These are phyloP conservation scores for Cystobasidium pallidum DNA, from an alignment of 1,284 basidiomycete genomes.

Conservation along the genomic window DNA sequence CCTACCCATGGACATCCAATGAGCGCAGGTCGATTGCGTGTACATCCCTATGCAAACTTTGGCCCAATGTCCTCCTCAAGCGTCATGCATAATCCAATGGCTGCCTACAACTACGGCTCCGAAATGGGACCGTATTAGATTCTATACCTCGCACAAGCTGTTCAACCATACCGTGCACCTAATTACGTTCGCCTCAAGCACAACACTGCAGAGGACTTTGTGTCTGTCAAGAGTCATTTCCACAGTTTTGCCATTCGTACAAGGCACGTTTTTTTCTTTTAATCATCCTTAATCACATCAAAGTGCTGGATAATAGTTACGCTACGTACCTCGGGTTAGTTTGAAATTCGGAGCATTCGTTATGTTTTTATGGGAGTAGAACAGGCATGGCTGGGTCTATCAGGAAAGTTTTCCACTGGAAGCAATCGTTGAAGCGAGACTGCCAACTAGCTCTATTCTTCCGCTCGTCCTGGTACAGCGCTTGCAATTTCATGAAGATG, in stretches of 20 bases:
- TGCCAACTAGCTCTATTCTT: too few relatives aligned
- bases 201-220: neutral
- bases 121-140: conserved; percentile 6
- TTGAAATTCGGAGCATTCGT: too few relatives aligned
- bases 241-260: neutral
- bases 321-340: neutral
- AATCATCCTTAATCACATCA: neutral
- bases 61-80: neutral
- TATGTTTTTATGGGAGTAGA: too few relatives aligned
- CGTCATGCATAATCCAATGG: neutral
- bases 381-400: too few relatives aligned
- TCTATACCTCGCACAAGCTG: neutral
- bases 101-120: conserved; percentile 2
- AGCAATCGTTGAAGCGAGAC: too few relatives aligned
- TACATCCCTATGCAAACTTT: conserved; percentile 21
- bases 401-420: too few relatives aligned
- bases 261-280: neutral
- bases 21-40: conserved; percentile 3
- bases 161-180: neutral
- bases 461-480: too few relatives aligned
- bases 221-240: neutral
- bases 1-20: neutral
- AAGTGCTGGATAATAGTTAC: neutral
- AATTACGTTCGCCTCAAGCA: neutral
- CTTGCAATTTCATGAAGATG: too few relatives aligned